Evolutionary conservation across 139 green algal species (phyloP), one percentile per base, ranked within the genome.

Genomic region (Tetradesmus lagerheimii): DNA sequence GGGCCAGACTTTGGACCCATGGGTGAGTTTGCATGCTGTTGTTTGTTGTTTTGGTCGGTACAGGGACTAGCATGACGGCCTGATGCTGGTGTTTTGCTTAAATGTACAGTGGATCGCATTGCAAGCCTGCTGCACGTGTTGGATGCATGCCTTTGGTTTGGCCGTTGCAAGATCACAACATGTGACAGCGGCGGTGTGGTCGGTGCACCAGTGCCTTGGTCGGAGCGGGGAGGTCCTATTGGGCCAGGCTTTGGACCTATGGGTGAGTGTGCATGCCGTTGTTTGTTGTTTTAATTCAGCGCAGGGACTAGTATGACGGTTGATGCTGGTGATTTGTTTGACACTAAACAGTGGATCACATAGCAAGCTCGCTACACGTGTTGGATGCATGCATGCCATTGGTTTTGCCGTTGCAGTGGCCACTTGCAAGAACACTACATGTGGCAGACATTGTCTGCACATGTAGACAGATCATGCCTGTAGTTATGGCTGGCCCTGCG

Each of bases 181-280:
- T n/a, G n/a, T n/a, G n/a, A n/a, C 23, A 62, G 53, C 27, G 67
- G 84, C 27, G 84, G 84, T 2, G 66, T 83, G 85, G 67, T 83
- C 31, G 85, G 43, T 23, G 71, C 64, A 18, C 71, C 85, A 9
- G 67, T 75, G 47, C 74, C 71, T 4, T 83, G 85, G 85, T 37
- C n/a, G 14, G 85, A 82, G 39, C 45, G 37, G 14, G 85, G 67
- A 41, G 75, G 75, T n/a, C 75, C 29, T 8, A 84, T 84, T 18
- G 78, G 78, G 38, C 78, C 78, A 31, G 67, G 23, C 11, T 39
- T 78, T 37, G 27, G 45, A 12, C 31, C 57, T 11, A 74, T 75
- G 0, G 80, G 80, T 71, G 57, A 71, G 57, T 14, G 1, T 76
- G 66, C 25, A 14, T 11, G 23, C 27, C 14, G 66, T 11, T 76